phyloP scores from a whole-genome alignment of 2,329 filamentous ascomycete species.

The Nothopassalora personata region DNA sequence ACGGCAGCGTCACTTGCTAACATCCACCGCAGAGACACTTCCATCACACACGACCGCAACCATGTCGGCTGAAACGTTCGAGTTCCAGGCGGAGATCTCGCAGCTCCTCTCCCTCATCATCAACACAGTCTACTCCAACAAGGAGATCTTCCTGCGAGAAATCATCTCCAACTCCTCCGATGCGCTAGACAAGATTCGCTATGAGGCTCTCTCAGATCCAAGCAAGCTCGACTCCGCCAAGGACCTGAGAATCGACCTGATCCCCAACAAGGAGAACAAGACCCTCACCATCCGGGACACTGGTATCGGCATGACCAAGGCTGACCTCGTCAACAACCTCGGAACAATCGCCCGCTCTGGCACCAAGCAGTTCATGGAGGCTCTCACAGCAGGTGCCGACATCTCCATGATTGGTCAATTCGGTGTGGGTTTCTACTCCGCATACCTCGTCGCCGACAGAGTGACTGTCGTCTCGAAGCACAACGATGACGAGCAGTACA shows the following conservation, averaged over 20 bases:
- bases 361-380: slow-evolving; percentile 99
- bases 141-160: slow-evolving; percentile 99
- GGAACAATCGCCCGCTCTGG: slow-evolving; percentile 98
- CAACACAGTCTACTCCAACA: slow-evolving; percentile 99
- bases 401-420: slow-evolving; percentile 99
- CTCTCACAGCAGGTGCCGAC: slow-evolving; percentile 93
- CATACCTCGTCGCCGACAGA: slow-evolving; percentile 96
- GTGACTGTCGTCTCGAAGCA: slow-evolving; percentile 96
- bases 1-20: neutral
- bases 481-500: slow-evolving; percentile 99
- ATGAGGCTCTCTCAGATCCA: slow-evolving; percentile 94
- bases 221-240: slow-evolving; percentile 96
- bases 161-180: slow-evolving; percentile 97
- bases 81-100: slow-evolving; percentile 99
- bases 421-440: slow-evolving; percentile 99
- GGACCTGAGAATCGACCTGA: slow-evolving; percentile 98
- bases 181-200: slow-evolving; percentile 99
- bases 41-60: slow-evolving; percentile 36
- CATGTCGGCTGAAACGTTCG: slow-evolving; percentile 91
- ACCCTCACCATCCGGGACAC: slow-evolving; percentile 95
- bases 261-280: slow-evolving; percentile 95
- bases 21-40: neutral
- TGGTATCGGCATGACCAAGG: slow-evolving; percentile 99
- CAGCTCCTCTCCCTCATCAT: slow-evolving; percentile 99
- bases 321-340: slow-evolving; percentile 99